Evolutionary conservation across 495 filamentous ascomycete genomes (phyloP), one percentile per base, ranked within the genome.

Genomic region (Neurospora sp.): DNA sequence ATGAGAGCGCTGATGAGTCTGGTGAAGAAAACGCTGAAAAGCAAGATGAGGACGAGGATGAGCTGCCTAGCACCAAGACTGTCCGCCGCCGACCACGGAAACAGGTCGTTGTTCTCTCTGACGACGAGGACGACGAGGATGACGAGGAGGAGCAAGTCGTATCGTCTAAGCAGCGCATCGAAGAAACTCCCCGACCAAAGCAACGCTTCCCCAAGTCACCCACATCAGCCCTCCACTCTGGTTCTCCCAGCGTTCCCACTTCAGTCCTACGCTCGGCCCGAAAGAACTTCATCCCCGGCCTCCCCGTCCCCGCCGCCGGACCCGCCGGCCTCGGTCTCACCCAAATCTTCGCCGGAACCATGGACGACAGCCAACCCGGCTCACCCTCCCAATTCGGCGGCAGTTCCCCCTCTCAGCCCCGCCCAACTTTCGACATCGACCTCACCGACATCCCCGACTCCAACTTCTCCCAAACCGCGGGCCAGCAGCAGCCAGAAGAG

Each of bases 271-370:
- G 87, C 18, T 89, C 87, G 5, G 87, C 87, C 1, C 88, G 82
- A 12, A 88, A 89, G 77, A 84, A 82, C 16, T 89, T 87, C 77
- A 89, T 92, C 74, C 90, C 87, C 31, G 88, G 87, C 3, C 81
- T 91, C 40, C 85, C 85, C 18, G 80, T 85, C 37, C 82, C 84
- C 5, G 82, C 83, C 20, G 84, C 84, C 74, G 85, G 85, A 37
- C 88, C 90, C 44, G 88, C 85, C 38, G 87, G 87, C 3, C 80
- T 97, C 72, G 92, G 94, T 54, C 85, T 97, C 70, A 97, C 94
- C 5, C 94, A 98, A 79, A 93, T 93, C 71, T 98, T 97, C 80
- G 91, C 92, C n/a, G 93, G 92, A 37, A 98, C 94, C 2, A 91
- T 98, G 88, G 92, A 90, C 69, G 88, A 92, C 40, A 89, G 88